Percentiles rank a stretch among this genome's conserved stretches.
phyloP scores from a whole-genome alignment of 2,329 filamentous ascomycete species.

The Colletotrichum tabaci region DNA sequence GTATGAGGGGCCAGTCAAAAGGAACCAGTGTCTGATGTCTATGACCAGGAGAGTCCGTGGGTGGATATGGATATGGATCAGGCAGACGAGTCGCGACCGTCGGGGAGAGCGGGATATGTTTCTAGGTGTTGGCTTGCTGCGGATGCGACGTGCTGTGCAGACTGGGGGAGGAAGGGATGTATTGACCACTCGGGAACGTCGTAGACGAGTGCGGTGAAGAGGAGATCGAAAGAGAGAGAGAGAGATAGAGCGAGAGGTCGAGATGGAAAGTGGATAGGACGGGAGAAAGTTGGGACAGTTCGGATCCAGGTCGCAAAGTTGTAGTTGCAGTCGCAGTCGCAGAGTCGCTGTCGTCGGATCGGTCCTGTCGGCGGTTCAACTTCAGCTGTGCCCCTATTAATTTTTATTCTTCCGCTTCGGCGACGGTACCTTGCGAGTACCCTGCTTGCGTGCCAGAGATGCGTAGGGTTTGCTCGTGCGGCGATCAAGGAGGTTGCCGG shows the following conservation, averaged over 20 bases:
- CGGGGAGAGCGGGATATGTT: slow-evolving; percentile 34
- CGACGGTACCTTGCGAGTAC: slow-evolving; percentile 2
- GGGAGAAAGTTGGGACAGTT: slow-evolving; percentile 22
- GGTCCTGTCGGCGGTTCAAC: slow-evolving; percentile 25
- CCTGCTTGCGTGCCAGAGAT: slow-evolving; percentile 8
- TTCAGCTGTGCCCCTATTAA: slow-evolving; percentile 37
- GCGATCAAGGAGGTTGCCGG: slow-evolving; percentile 30
- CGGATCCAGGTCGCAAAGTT: slow-evolving; percentile 28
- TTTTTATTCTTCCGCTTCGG: background rate
- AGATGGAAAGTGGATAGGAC: slow-evolving; percentile 18
- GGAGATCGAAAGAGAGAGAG: slow-evolving; percentile 11
- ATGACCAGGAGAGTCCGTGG: slow-evolving; percentile 38
- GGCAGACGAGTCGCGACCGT: slow-evolving; percentile 33
- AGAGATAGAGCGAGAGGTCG: slow-evolving; percentile 9
- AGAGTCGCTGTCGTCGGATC: slow-evolving; percentile 26
- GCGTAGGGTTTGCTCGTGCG: slow-evolving; percentile 15
- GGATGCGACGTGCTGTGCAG: slow-evolving; percentile 39
- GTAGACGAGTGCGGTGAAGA: slow-evolving; percentile 3
- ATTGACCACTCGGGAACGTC: slow-evolving; percentile 21
- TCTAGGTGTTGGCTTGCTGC: slow-evolving; percentile 38
- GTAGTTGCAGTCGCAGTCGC: slow-evolving; percentile 27
- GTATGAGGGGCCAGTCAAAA: slow-evolving; percentile 33
- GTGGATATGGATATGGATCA: slow-evolving; percentile 40
- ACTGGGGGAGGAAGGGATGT: background rate
- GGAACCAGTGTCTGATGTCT: slow-evolving; percentile 43